Base-by-base conservation (phyloP, 257 asterid genomes). In the Sherardia arvensis region DNA sequence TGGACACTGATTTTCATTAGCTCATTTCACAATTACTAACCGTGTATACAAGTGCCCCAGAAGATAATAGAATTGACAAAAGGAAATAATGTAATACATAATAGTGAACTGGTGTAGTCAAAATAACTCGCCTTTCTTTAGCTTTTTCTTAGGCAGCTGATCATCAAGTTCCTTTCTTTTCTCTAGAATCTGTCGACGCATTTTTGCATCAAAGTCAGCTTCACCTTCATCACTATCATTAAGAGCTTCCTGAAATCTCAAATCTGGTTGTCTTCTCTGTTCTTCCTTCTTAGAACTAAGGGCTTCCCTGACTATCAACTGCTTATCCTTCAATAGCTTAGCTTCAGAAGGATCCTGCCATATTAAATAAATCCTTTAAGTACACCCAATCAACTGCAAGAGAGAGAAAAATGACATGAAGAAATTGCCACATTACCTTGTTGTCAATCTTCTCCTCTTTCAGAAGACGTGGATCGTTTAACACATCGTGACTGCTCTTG, bases 391-490 rank as follows among this genome's bases (percentile, higher is more conserved):
- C 49, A 30, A 67, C 28, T 8, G 40, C 21, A 23, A 18, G 17
- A 4, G 18, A 17, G 61, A 60, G 36, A 68, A 21, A 30, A 11
- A 60, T 43, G 5, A 48, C 15, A 30, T 28, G 65, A 10, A 27
- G 21, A 68, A 66, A 51, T 20, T 17, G 32, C 30, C 57, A 27
- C 62, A 63, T 73, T 84, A 85, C 95, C 95, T 56, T 30, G 71
- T 78, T 75, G 47, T 74, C 71, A 69, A 27, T 74, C 62, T 66
- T 83, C 64, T 55, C 85, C 64, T 78, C 99, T 76, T 85, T 89
- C 73, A 89, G 82, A 69, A 92, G 95, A 66, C 99, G 95, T 53
- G 97, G 97, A 82, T 92, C 99, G 62, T 87, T 82, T 79, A 92
- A 80, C 60, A 92, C 95, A 67, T 92, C 99, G 59, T 92, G 99